Base-by-base conservation (phyloP, 192 early-diverging fungal species). In the Linnemannia schmuckeri region DNA sequence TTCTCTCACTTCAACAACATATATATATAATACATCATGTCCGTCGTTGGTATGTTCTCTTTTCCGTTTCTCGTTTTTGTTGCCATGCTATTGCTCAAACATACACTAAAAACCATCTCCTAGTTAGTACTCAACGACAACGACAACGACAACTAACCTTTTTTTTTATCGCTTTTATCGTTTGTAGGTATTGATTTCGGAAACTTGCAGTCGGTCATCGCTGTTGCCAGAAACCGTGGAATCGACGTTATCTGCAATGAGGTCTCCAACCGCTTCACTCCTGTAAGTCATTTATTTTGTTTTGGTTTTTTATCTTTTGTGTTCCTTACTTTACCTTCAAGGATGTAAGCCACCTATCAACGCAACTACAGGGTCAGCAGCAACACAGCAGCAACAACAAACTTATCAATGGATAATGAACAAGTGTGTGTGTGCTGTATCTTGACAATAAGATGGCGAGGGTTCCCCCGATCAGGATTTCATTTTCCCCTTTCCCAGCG, bases 171-270 rank as follows among this genome's bases (percentile, higher is more conserved):
- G 33, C 38, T 33, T 54, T n/a, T 27, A 20, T 57, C 54, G 40
- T 15, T 22, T 13, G 44, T 97, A 89, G 98, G 98, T 87, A 95
- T 99, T 89, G 98, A 99, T 92, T 94, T 99, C 88, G 98, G 98
- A 83, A 99, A 96, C 89, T 92, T 99, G 81, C 96, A 98, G 89
- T 96, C 97, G 84, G 94, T 98, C 80, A 97, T 99, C 79, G 98
- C 98, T 71, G 97, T 99, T 33, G 98, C 97, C 47, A 92, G 98
- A 88, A 99, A 99, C 92, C 95, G 97, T 79, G 98, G 98, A 87
- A 99, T 99, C 89, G 98, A 99, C 88, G 96, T 99, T 75, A 95
- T 99, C 82, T 92, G 91, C 79, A 99, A 99, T 90, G 98, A 99
- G 90, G 97, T 97, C 47, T 98, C 97, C 46, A 98, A 99, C 93